Evolutionary conservation across 768 basidiomycete species (phyloP).

Genomic region (Goffeauzyma gilvescens): DNA sequence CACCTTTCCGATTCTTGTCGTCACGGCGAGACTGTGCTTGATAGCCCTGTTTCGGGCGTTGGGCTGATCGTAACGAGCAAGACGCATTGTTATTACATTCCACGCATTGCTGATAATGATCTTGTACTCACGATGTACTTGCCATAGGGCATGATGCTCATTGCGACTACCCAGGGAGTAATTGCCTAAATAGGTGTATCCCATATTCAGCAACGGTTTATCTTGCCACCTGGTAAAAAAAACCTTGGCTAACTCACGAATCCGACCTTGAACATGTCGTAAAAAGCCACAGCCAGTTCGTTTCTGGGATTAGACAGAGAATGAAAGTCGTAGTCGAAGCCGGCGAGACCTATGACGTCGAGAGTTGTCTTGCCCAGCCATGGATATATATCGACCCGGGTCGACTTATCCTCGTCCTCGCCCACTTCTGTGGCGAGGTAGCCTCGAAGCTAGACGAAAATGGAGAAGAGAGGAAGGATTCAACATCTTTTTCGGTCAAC

Average conservation of each 20-base stretch:
- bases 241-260: slow-evolving; percentile 9
- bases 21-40: slow-evolving; percentile 36
- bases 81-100: too few relatives aligned
- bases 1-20: slow-evolving; percentile 40
- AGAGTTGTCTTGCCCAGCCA: slow-evolving; percentile 53
- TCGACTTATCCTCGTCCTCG: slow-evolving; percentile 14
- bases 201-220: too few relatives aligned
- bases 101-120: too few relatives aligned
- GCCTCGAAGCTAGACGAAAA: slow-evolving; percentile 36
- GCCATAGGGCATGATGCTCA: slow-evolving; percentile 35
- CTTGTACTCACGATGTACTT: slow-evolving; percentile 17
- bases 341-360: slow-evolving; percentile 57
- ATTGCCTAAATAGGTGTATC: too few relatives aligned
- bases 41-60: too few relatives aligned
- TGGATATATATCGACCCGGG: slow-evolving; percentile 40
- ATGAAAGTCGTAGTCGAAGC: slow-evolving; percentile 62
- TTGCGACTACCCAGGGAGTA: slow-evolving; percentile 28
- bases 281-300: slow-evolving; percentile 60
- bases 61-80: too few relatives aligned
- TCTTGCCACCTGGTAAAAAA: too few relatives aligned
- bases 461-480: not conserved
- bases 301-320: slow-evolving; percentile 67
- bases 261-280: slow-evolving; percentile 17
- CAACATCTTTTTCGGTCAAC: not conserved
- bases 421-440: slow-evolving; percentile 28